Evolutionary conservation across 2,329 filamentous ascomycete species (phyloP).

Genomic region (Calonectria crousiana): DNA sequence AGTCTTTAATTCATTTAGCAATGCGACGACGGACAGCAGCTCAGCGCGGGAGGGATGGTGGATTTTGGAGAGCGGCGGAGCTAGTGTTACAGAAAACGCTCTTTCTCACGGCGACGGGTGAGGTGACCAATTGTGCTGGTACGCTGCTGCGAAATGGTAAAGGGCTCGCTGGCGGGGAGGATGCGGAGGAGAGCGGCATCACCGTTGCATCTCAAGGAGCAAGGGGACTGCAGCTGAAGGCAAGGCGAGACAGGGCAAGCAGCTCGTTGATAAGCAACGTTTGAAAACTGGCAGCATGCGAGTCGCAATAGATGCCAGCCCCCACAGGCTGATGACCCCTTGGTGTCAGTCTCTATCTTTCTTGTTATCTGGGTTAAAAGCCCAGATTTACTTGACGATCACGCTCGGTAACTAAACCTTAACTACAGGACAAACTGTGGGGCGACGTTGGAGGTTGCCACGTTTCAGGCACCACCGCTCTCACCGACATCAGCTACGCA

Average conservation of each 20-base stretch:
- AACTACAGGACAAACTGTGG: slow-evolving; percentile 1
- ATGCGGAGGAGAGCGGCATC: not conserved
- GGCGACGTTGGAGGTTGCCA: not conserved
- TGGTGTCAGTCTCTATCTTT: not conserved
- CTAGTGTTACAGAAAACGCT: not conserved
- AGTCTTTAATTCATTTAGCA: not conserved
- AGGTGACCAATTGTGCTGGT: not conserved
- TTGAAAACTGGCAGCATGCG: not conserved
- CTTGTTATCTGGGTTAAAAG: not conserved
- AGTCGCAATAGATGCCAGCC: not conserved
- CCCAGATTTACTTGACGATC: slow-evolving; percentile 4
- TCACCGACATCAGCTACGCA: slow-evolving; percentile 12
- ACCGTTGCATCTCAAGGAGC: not conserved
- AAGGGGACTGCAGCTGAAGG: not conserved
- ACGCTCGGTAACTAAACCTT: slow-evolving; percentile 16
- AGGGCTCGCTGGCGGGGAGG: not conserved
- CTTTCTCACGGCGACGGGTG: not conserved
- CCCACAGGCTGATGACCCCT: not conserved
- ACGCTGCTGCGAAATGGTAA: not conserved
- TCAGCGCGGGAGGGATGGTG: not conserved
- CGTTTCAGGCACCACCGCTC: slow-evolving; percentile 24
- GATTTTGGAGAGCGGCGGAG: not conserved
- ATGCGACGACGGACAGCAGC: not conserved
- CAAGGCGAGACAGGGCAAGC: not conserved
- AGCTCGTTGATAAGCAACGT: not conserved